phyloP scores from a whole-genome alignment of 2,329 filamentous ascomycete genomes.

The Stagonosporopsis chrysanthemi region DNA sequence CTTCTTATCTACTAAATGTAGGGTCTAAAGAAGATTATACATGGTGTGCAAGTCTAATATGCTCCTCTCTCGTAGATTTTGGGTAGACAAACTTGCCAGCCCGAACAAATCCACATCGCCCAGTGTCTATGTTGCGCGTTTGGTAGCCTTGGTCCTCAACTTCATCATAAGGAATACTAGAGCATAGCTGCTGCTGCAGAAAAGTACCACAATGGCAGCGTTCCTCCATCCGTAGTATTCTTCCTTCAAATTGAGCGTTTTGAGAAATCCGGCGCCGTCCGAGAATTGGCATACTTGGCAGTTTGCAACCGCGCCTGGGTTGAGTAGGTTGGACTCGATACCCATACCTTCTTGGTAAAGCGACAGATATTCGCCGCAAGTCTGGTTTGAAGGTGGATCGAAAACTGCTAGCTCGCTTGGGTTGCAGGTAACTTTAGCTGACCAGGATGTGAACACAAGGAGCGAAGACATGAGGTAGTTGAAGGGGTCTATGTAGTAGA shows the following conservation, averaged over 20 bases:
- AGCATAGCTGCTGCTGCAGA: slow-evolving; percentile 55
- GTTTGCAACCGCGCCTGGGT: slow-evolving; percentile 62
- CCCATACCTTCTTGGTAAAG: slow-evolving; percentile 61
- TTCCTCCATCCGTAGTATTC: slow-evolving; percentile 73
- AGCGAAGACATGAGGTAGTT: background rate
- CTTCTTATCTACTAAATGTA: no score
- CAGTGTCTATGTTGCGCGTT: slow-evolving; percentile 12
- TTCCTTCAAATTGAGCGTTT: slow-evolving; percentile 65
- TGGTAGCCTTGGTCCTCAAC: slow-evolving; percentile 49
- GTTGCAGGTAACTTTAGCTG: slow-evolving; percentile 48
- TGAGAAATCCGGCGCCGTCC: slow-evolving; percentile 65
- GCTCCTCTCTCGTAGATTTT: no score
- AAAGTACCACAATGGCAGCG: slow-evolving; percentile 65
- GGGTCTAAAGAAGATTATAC: no score
- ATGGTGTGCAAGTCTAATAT: no score
- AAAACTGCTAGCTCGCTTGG: slow-evolving; percentile 49
- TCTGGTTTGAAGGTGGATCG: slow-evolving; percentile 58
- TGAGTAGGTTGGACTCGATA: slow-evolving; percentile 58
- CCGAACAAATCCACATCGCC: no score
- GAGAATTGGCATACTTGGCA: slow-evolving; percentile 70
- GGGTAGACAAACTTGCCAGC: no score
- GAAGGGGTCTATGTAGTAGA: background rate
- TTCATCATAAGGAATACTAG: slow-evolving; percentile 54
- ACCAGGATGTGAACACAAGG: background rate
- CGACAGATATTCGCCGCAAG: slow-evolving; percentile 66